phyloP scores from a whole-genome alignment of 73 alveolate genomes.

The Effrenium voratum region DNA sequence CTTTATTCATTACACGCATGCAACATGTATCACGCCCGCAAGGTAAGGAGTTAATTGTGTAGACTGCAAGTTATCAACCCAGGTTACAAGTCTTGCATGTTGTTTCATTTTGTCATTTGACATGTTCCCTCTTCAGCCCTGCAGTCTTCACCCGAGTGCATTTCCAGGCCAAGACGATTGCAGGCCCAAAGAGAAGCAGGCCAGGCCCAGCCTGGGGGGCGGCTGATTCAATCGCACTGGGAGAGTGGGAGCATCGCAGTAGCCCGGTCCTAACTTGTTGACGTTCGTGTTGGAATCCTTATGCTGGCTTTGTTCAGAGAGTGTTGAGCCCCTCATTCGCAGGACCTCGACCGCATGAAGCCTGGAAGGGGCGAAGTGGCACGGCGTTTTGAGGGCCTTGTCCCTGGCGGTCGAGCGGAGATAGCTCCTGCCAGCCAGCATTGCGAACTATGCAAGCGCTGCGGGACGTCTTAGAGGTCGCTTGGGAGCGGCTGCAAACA shows the following conservation, averaged over 20 bases:
- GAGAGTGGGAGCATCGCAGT: not conserved
- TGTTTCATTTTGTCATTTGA: not conserved
- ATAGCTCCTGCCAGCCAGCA: not conserved
- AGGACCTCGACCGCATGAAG: not conserved
- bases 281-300: not conserved
- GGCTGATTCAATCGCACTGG: not conserved
- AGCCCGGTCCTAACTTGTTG: not conserved
- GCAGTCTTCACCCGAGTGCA: not conserved
- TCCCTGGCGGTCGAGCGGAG: not conserved
- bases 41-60: not conserved
- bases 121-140: not conserved
- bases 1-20: not conserved
- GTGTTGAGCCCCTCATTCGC: not conserved
- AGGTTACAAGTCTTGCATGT: not conserved
- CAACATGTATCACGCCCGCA: not conserved
- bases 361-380: not conserved
- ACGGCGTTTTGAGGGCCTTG: not conserved
- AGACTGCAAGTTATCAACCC: not conserved
- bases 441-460: conserved; percentile 25
- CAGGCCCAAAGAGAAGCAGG: conserved; percentile 55
- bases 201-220: too few relatives aligned
- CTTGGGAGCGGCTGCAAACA: conserved; percentile 71
- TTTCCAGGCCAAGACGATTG: not conserved
- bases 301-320: not conserved
- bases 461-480: conserved; percentile 39